Evolutionary conservation across 2,329 filamentous ascomycete species (phyloP).

Genomic region (Neophaeococcomyces mojaviensis): DNA sequence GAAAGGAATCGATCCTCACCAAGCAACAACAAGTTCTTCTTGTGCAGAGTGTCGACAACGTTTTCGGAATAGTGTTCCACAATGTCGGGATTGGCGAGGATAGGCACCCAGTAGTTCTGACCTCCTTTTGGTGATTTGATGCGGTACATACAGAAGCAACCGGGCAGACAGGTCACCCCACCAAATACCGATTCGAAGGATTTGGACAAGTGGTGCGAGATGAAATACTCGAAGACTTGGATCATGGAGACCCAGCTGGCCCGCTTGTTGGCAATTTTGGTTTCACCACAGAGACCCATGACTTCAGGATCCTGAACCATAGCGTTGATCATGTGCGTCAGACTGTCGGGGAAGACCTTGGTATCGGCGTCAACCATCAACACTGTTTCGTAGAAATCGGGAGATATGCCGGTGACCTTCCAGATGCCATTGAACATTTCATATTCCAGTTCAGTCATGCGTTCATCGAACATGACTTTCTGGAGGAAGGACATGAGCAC

Average conservation of each 20-base stretch:
- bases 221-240: constrained; percentile 95
- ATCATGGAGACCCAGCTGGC: constrained; percentile 94
- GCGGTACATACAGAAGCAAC: constrained; percentile 99
- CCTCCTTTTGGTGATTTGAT: constrained; percentile 98
- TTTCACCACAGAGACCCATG: constrained; percentile 98
- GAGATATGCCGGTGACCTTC: constrained; percentile 97
- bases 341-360: constrained; percentile 95
- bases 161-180: constrained; percentile 95
- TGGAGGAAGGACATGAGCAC: constrained; percentile 99
- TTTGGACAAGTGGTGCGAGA: constrained; percentile 94
- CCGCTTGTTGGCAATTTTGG: constrained; percentile 98
- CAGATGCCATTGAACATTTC: constrained; percentile 99
- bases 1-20: constrained; percentile 94
- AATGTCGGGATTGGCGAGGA: constrained; percentile 94
- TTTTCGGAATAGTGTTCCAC: constrained; percentile 99
- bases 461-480: constrained; percentile 99
- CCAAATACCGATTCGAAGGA: constrained; percentile 98
- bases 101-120: constrained; percentile 99
- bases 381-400: constrained; percentile 94
- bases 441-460: constrained; percentile 98
- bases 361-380: constrained; percentile 99
- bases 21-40: constrained; percentile 87
- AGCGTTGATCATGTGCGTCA: constrained; percentile 97
- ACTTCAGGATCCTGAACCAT: constrained; percentile 99
- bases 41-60: constrained; percentile 94